Evolutionary conservation across 768 basidiomycete species (phyloP).

Genomic region (Phallus indusiatus): DNA sequence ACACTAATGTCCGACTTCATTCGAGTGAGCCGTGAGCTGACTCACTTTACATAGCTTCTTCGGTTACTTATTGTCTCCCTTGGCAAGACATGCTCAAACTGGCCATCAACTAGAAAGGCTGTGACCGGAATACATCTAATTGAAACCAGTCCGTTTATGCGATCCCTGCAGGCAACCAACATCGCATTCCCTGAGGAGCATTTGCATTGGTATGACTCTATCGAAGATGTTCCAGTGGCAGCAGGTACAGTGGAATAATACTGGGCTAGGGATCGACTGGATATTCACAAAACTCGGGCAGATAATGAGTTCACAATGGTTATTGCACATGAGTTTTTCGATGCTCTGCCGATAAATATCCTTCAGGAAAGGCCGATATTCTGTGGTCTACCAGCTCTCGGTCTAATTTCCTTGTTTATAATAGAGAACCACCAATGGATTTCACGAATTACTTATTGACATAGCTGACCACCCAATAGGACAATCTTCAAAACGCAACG

Average conservation of each 20-base stretch:
- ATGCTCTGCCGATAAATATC: slow-evolving; percentile 87
- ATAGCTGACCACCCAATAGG: slow-evolving; percentile 19
- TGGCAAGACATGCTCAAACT: slow-evolving; percentile 29
- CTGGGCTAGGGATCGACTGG: neutral
- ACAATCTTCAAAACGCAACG: slow-evolving; percentile 10
- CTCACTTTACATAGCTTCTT: neutral
- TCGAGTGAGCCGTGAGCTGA: slow-evolving; percentile 42
- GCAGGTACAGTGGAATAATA: slow-evolving; percentile 14
- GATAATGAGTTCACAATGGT: slow-evolving; percentile 63
- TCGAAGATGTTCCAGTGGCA: slow-evolving; percentile 53
- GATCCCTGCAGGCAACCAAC: slow-evolving; percentile 47
- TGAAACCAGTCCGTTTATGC: slow-evolving; percentile 68
- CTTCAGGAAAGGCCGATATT: slow-evolving; percentile 52
- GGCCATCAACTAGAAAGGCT: slow-evolving; percentile 26
- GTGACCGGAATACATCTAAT: slow-evolving; percentile 53
- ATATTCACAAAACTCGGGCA: slow-evolving; percentile 11
- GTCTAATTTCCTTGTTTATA: neutral
- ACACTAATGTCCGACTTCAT: slow-evolving; percentile 87
- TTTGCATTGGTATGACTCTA: slow-evolving; percentile 62
- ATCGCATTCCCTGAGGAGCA: slow-evolving; percentile 22
- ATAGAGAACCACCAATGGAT: slow-evolving; percentile 71
- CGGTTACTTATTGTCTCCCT: slow-evolving; percentile 11
- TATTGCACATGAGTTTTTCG: slow-evolving; percentile 96
- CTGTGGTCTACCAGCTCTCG: neutral
- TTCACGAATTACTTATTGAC: slow-evolving; percentile 77